phyloP scores from a whole-genome alignment of 768 basidiomycete genomes.

The Leccinum barrowsii region DNA sequence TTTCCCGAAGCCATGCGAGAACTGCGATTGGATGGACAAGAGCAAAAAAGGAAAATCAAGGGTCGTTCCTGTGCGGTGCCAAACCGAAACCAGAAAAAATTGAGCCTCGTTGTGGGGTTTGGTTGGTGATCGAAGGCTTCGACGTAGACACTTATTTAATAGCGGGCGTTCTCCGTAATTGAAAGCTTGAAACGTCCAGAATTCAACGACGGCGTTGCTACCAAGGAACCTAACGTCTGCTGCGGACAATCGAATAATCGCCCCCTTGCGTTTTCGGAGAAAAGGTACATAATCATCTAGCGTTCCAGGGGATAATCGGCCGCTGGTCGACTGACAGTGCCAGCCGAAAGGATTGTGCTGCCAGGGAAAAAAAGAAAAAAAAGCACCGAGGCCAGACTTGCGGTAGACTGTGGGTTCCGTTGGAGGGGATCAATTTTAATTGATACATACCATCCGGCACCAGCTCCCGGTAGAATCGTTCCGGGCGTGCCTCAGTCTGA shows the following conservation, averaged over 20 bases:
- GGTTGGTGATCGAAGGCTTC: constrained; percentile 7
- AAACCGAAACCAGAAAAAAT: background rate
- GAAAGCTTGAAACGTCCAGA: constrained; percentile 17
- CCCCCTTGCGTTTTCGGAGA: background rate
- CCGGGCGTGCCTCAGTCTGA: constrained; percentile 1
- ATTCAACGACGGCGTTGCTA: constrained; percentile 1
- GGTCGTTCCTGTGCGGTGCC: constrained; percentile 2
- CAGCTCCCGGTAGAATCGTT: constrained; percentile 11
- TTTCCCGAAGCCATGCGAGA: constrained; percentile 12
- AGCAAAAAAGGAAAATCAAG: constrained; percentile 10
- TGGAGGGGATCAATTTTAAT: constrained; percentile 8
- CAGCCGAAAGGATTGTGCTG: constrained; percentile 10
- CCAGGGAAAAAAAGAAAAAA: background rate
- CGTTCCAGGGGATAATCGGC: constrained; percentile 2
- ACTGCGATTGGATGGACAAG: constrained; percentile 5
- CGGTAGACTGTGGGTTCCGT: constrained; percentile 4
- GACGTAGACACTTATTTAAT: background rate
- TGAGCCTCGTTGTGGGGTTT: constrained; percentile 6
- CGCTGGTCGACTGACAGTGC: constrained; percentile 10
- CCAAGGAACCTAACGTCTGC: background rate
- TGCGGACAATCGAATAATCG: constrained; percentile 7
- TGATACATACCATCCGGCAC: background rate
- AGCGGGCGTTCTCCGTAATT: background rate
- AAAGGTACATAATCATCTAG: constrained; percentile 3
- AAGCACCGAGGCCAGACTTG: constrained; percentile 5